A percentile compares a stretch with the other conserved stretches of the same genome.
Evolutionary conservation across 768 basidiomycete genomes (phyloP).

Genomic region (Amanita polypyramis): DNA sequence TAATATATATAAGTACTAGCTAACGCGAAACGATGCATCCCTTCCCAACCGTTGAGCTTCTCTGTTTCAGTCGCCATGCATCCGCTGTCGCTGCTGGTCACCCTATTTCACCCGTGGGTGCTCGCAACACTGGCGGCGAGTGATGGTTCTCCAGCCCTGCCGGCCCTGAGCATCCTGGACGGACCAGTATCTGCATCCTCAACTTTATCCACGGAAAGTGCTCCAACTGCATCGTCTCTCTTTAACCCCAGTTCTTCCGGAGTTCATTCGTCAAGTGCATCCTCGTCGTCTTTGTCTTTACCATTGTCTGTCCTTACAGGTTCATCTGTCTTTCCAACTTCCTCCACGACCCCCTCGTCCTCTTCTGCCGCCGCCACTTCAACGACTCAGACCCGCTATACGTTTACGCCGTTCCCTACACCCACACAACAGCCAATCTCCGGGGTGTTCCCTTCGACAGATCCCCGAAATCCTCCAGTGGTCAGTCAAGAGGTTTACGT

Average conservation of each 20-base stretch:
- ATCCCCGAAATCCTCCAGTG: constrained; percentile 48
- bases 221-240: constrained; percentile 1
- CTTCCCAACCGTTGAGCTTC: neutral
- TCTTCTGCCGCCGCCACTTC: neutral
- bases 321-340: neutral
- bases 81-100: constrained; percentile 1
- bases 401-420: constrained; percentile 52
- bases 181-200: neutral
- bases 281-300: neutral
- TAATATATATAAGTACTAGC: neutral
- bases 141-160: neutral
- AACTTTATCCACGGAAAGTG: constrained; percentile 10
- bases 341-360: neutral
- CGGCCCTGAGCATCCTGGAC: neutral
- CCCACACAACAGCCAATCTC: constrained; percentile 45
- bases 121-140: constrained; percentile 8
- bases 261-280: neutral
- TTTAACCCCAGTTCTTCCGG: neutral
- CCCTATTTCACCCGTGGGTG: neutral
- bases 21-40: neutral
- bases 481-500: constrained; percentile 19
- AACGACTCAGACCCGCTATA: constrained; percentile 12
- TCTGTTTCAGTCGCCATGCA: neutral
- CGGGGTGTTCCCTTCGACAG: constrained; percentile 40
- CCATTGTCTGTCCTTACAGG: neutral